A percentile compares a stretch with the other conserved stretches of the same genome.
Conservation (phyloP, 2,329 filamentous ascomycete genomes). For the Aspergillus ochraceus region DNA sequence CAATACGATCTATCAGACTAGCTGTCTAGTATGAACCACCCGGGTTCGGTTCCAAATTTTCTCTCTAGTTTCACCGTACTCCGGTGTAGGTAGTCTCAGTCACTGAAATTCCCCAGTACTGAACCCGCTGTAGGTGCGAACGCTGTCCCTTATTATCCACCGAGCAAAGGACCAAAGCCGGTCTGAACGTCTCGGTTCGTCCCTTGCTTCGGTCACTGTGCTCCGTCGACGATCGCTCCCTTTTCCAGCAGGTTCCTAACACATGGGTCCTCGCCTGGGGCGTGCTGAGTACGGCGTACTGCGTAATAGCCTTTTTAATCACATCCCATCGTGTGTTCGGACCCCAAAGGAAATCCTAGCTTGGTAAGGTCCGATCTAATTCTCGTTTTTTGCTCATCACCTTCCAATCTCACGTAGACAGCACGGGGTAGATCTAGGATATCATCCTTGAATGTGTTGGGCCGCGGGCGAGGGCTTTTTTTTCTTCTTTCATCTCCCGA, state of each 20-base stretch:
- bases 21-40: background rate
- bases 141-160: no score
- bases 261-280: background rate
- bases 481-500: no score
- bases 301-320: background rate
- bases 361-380: background rate
- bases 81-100: no score
- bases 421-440: background rate
- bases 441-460: no score
- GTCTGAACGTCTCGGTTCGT: background rate
- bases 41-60: background rate
- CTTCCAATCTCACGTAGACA: background rate
- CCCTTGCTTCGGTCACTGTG: background rate
- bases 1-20: background rate
- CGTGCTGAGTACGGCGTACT: no score
- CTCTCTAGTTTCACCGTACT: no score
- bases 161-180: background rate
- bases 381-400: background rate
- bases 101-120: no score
- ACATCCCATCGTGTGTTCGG: background rate
- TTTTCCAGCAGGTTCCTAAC: background rate
- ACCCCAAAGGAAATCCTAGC: background rate
- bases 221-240: background rate
- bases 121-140: no score
- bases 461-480: no score